Evolutionary conservation across 1,284 basidiomycete genomes (phyloP), one percentile per base, ranked within the genome.

Genomic region (Leccinum huronense): DNA sequence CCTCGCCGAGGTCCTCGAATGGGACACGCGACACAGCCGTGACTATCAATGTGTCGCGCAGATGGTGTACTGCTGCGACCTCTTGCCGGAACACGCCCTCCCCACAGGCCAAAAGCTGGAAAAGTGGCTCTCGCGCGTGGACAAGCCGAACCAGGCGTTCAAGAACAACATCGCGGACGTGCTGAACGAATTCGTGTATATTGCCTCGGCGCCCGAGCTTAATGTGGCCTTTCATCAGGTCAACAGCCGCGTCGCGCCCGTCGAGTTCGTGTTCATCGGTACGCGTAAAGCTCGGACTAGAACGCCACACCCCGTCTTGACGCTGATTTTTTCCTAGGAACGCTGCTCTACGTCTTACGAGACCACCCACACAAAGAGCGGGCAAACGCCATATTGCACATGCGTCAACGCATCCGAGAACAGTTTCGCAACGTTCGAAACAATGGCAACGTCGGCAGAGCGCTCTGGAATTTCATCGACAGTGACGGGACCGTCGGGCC

Each of bases 181-280:
- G 14, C 74, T 91, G 55, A 72, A 74, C n/a, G 79, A 80, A 48
- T 83, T 90, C 60, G 81, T 81, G 76, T 75, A 80, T 31, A 80
- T 91, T 58, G 86, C 86, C 1, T 69, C 69, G 23, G 71, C 79
- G 14, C 42, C 68, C 0, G 63, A 66, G 5, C 73, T 82, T 33
- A 81, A 81, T 48, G 61, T 69, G 23, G 82, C 76, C 1, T 87
- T 90, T 68, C 77, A 69, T 30, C 76, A 80, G 27, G 81, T 89
- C 23, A 75, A 78, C 59, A 80, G 82, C 62, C 81, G 86, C n/a
- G 79, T 91, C 34, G 85, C 90, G 0, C 90, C 90, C 1, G 84
- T 86, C 10, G 89, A 91, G 73, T 91, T 91, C 71, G 83, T 89
- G 31, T 91, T 88, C 75, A 85, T 89, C 42, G 89, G 89, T 88